phyloP scores from a whole-genome alignment of 768 basidiomycete species.

The Calvatia gigantea region DNA sequence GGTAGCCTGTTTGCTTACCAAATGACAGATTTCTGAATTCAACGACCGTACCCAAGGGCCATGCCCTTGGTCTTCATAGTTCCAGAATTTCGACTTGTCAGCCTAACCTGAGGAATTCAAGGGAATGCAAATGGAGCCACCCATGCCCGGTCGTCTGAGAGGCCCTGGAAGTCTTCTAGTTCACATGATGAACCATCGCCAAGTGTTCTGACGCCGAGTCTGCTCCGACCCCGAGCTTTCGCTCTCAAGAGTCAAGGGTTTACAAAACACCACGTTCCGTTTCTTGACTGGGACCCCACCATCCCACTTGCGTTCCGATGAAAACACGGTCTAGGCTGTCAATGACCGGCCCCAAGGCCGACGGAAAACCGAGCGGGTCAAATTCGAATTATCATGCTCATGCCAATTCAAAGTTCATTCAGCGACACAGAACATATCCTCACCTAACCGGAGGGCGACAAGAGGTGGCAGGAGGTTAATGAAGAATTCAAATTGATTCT shows the following conservation, averaged over 20 bases:
- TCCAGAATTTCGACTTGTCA: neutral
- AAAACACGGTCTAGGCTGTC: too few relatives aligned
- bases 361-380: too few relatives aligned
- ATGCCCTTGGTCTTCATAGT: neutral
- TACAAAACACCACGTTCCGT: neutral
- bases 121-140: neutral
- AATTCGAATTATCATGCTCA: too few relatives aligned
- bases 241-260: neutral
- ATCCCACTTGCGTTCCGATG: too few relatives aligned
- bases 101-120: neutral
- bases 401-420: too few relatives aligned
- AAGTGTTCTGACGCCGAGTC: neutral
- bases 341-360: too few relatives aligned
- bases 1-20: conserved; percentile 1
- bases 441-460: too few relatives aligned
- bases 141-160: neutral
- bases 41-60: neutral
- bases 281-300: too few relatives aligned
- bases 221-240: neutral
- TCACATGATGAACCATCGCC: neutral
- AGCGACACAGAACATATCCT: too few relatives aligned
- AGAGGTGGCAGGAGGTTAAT: too few relatives aligned
- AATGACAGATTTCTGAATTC: neutral
- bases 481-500: too few relatives aligned
- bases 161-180: neutral